Evolutionary conservation across 2,329 filamentous ascomycete genomes (phyloP), one percentile per base, ranked within the genome.

Genomic region (Mycosphaerella sp.): DNA sequence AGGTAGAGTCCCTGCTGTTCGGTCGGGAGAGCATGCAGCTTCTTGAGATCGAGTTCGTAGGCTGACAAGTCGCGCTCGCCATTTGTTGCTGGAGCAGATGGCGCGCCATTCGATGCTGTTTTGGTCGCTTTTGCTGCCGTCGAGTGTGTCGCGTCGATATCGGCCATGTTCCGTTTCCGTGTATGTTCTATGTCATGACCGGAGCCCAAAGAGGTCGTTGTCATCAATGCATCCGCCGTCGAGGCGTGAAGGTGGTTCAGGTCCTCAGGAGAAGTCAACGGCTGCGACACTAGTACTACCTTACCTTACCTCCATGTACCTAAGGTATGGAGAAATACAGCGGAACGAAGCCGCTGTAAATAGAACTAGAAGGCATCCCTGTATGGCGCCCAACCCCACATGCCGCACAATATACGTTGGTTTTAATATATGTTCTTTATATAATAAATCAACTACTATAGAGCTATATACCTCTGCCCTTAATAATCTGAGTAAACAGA

Each of bases 1-100:
- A 98, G 80, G 70, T 93, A 94, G 10, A 98, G 81, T 64, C 96
- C 90, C 71, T 98, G 93, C 70, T 98, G 93, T 73, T 98, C 93
- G 48, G 87, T 82, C 39, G 91, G 88, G 41, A 97, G 81, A 46
- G 87, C 79, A 70, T 95, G 86, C 42, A 98, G 83, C 77, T 95
- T 95, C 64, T 84, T 75, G 61, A 95, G 74, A 67, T 98, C 90
- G 68, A 98, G 86, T 75, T 95, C 59, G 45, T 56, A 71, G 12
- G 41, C 40, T 10, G 34, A 44, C 25, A 50, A 25, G 16, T 44
- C 25, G 9, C 35, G 40, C 16, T 62, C 58, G 39, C 55, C 56
- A 49, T 59, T 59, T 41, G 50, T 41, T 5, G 46, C 56, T 13
- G 50, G 16, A 27, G 39, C 40, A 21, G 46, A 46, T 32, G 39